Percentiles rank a stretch among this genome's conserved stretches.
Conservation (phyloP, 2,329 filamentous ascomycete species). For the Chalara sp. region DNA sequence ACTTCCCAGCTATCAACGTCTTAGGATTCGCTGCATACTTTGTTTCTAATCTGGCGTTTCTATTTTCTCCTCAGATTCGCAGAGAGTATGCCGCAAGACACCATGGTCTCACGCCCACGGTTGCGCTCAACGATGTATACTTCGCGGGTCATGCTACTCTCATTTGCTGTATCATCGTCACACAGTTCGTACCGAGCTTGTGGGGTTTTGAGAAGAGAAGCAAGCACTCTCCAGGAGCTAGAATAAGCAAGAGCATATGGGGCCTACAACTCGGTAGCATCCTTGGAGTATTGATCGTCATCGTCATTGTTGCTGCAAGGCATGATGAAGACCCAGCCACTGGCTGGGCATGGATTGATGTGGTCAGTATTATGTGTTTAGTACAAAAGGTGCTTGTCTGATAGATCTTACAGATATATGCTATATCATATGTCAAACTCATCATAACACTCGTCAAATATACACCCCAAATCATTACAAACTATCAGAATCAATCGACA, state of each 20-base stretch:
- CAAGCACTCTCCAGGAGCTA: conserved; percentile 41
- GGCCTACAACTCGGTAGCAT: conserved; percentile 66
- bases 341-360: conserved; percentile 57
- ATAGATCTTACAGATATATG: conserved; percentile 38
- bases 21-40: conserved; percentile 70
- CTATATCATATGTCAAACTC: conserved; percentile 83
- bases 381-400: neutral
- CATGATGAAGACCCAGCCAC: conserved; percentile 32
- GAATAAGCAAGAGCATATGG: conserved; percentile 53
- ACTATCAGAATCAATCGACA: conserved; percentile 80
- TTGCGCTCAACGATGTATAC: conserved; percentile 81
- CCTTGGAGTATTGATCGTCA: conserved; percentile 42
- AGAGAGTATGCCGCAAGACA: conserved; percentile 79
- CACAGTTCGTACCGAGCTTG: conserved; percentile 63
- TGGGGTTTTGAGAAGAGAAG: conserved; percentile 69
- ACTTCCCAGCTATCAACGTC: conserved; percentile 74
- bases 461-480: conserved; percentile 76
- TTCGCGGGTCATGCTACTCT: conserved; percentile 79
- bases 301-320: conserved; percentile 36
- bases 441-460: conserved; percentile 88
- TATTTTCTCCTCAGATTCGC: conserved; percentile 72
- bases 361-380: conserved; percentile 26
- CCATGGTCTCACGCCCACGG: conserved; percentile 69
- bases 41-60: conserved; percentile 66
- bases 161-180: conserved; percentile 65